phyloP scores from a whole-genome alignment of 495 filamentous ascomycete genomes.

The Letharia lupina region DNA sequence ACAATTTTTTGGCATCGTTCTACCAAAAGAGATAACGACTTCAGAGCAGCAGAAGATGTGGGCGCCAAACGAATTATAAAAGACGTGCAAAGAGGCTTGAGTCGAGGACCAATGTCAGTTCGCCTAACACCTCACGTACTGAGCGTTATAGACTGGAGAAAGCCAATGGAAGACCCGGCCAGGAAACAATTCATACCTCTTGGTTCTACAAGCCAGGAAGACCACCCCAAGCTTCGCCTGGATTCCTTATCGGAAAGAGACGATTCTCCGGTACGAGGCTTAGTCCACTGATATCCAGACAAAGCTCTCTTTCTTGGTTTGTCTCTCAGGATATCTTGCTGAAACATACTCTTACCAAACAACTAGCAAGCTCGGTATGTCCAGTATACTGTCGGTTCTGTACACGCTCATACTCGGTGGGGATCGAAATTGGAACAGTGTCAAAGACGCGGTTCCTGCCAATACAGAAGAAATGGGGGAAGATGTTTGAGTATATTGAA shows the following conservation, averaged over 20 bases:
- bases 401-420: conserved; percentile 46
- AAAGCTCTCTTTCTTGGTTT: conserved; percentile 51
- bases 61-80: conserved; percentile 37
- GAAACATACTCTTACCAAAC: background rate
- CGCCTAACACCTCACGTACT: conserved; percentile 48
- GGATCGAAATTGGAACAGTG: conserved; percentile 41
- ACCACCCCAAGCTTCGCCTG: conserved; percentile 34
- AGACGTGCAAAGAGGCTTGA: conserved; percentile 43
- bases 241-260: conserved; percentile 37
- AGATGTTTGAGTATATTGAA: conserved; percentile 44
- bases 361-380: conserved; percentile 1
- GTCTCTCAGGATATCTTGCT: conserved; percentile 20
- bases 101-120: conserved; percentile 45
- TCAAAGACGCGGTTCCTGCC: conserved; percentile 41
- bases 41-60: background rate
- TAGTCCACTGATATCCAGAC: conserved; percentile 52
- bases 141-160: conserved; percentile 44
- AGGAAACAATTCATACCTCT: conserved; percentile 47
- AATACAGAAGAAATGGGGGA: conserved; percentile 35
- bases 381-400: conserved; percentile 6
- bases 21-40: background rate
- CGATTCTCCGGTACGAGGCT: conserved; percentile 39
- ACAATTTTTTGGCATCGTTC: conserved; percentile 3
- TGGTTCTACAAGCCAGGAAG: conserved; percentile 38
- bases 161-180: conserved; percentile 48